Evolutionary conservation across 306 rosid genomes (phyloP).

Genomic region (Cucurbita argyrosperma): DNA sequence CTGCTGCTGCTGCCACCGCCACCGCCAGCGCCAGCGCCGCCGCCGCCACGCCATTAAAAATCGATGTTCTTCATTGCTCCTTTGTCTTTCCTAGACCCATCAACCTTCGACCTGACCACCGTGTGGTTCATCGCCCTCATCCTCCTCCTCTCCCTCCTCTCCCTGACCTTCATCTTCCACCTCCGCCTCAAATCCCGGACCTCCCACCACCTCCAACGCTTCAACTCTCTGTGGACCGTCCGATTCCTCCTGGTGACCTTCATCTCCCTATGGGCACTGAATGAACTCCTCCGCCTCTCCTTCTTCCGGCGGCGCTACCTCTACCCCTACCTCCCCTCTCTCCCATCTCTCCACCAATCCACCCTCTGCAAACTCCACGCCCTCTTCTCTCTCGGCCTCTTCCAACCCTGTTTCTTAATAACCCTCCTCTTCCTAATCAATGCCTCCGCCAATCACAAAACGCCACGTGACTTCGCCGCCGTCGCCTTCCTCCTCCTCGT

Average conservation of each 20-base stretch:
- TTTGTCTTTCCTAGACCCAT: conserved; percentile 21
- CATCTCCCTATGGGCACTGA: conserved; percentile 48
- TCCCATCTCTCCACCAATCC: conserved; percentile 2
- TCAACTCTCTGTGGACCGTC: conserved; percentile 75
- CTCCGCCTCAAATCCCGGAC: conserved; percentile 53
- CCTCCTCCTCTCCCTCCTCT: conserved; percentile 40
- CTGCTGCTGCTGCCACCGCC: too few species aligned
- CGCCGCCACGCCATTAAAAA: background rate
- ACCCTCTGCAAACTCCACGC: conserved; percentile 39
- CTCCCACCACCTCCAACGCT: conserved; percentile 33
- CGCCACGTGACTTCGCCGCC: conserved; percentile 17
- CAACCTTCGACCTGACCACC: conserved; percentile 31
- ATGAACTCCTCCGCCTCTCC: conserved; percentile 46
- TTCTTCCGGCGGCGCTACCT: conserved; percentile 23
- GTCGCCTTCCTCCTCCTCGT: conserved; percentile 18
- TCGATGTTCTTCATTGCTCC: conserved; percentile 43
- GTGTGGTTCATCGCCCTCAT: conserved; percentile 26
- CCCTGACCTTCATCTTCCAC: conserved; percentile 55
- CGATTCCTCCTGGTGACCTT: conserved; percentile 50
- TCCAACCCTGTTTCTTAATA: conserved; percentile 62
- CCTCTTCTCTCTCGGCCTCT: conserved; percentile 40
- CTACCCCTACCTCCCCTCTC: conserved; percentile 5
- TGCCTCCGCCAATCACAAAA: conserved; percentile 31
- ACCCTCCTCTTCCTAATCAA: conserved; percentile 56
- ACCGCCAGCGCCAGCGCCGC: too few species aligned